Evolutionary conservation across 805 yeast species (phyloP).

Genomic region (Sugiyamaella smithiae): DNA sequence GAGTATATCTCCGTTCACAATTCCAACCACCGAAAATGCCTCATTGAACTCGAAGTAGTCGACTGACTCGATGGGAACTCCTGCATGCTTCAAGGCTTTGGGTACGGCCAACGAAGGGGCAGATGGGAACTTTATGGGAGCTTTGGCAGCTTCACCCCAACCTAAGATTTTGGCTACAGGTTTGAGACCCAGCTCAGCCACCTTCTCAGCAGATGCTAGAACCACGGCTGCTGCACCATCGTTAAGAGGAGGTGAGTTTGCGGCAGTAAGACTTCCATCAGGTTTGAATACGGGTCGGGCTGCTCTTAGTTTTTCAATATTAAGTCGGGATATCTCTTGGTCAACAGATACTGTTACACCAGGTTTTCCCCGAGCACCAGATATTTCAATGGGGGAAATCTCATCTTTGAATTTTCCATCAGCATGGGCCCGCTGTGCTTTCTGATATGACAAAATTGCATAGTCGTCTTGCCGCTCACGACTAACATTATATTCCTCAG

Average conservation of each 20-base stretch:
- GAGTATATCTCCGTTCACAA: constrained; percentile 75
- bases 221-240: constrained; percentile 98
- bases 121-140: constrained; percentile 92
- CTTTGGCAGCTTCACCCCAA: constrained; percentile 98
- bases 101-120: constrained; percentile 94
- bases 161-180: constrained; percentile 88
- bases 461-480: constrained; percentile 88
- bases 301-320: constrained; percentile 68
- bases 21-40: constrained; percentile 95
- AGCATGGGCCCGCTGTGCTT: constrained; percentile 76
- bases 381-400: constrained; percentile 82
- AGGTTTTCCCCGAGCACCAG: constrained; percentile 87
- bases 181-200: constrained; percentile 78
- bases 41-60: constrained; percentile 96
- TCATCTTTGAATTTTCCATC: constrained; percentile 80
- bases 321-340: constrained; percentile 78
- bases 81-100: constrained; percentile 89
- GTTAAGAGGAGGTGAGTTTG: constrained; percentile 92
- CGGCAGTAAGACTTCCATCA: constrained; percentile 96
- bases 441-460: constrained; percentile 80
- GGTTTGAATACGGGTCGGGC: constrained; percentile 95
- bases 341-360: constrained; percentile 67
- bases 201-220: constrained; percentile 78
- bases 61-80: constrained; percentile 58
- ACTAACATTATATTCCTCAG: constrained; percentile 68